Base-by-base conservation (phyloP, 306 rosid species). In the Vigna mungo region DNA sequence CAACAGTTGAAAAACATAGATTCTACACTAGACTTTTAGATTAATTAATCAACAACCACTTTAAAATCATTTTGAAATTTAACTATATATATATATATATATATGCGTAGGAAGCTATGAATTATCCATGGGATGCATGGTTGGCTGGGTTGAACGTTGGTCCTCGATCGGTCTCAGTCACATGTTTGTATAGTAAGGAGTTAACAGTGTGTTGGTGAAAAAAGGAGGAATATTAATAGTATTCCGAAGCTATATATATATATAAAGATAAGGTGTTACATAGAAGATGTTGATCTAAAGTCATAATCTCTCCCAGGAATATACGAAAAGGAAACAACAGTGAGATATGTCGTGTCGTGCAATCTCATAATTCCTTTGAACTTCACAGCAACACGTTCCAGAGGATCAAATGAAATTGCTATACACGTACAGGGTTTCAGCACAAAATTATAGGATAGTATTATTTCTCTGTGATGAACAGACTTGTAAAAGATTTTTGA, bases 291-390 rank as follows among this genome's bases (percentile, higher is more conserved):
- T 77, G 71, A 49, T 64, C 53, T 48, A 71, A 49, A 51, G 58
- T 71, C 70, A 72, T 72, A 64, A 54, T 75, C 71, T 72, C 62
- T 84, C 80, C 80, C 68, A 77, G 85, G 83, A 84, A 81, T 80
- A 73, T 70, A 80, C 71, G 75, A 54, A 76, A 80, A 61, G 74
- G 68, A 71, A 71, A 20, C 30, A 75, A 55, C 52, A 39, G 69
- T 75, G 61, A 32, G 80, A 72, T 73, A 72, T 47, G 83, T 76
- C 77, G 34, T 71, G 61, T 84, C 83, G 14, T 81, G 68, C 77
- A 59, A 80, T 67, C 80, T 80, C 79, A 58, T 78, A 47, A 67
- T 66, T 78, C 83, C 61, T 41, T 58, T 61, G 37, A 59, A 39
- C 11, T 23, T 12, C 65, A 41, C 20, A 37, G 30, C 60, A 55